A percentile compares a stretch with the other conserved stretches of the same genome.
phyloP scores from a whole-genome alignment of 2,329 filamentous ascomycete species.

The Aspergillus sp. region DNA sequence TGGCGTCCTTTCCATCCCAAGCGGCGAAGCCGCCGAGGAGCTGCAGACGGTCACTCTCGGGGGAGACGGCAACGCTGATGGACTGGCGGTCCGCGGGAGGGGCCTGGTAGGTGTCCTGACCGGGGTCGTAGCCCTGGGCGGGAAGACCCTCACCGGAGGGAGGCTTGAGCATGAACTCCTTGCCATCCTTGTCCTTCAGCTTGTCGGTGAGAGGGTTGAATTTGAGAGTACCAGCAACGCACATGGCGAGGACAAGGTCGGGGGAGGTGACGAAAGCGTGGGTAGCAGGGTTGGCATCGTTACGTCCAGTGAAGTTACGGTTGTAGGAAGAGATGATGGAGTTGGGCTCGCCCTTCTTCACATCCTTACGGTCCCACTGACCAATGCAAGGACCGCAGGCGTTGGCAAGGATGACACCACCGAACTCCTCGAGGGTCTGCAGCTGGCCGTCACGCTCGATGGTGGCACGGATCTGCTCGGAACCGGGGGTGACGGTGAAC shows the following conservation, averaged over 20 bases:
- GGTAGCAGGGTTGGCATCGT: slow-evolving; percentile 92
- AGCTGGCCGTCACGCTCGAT: slow-evolving; percentile 89
- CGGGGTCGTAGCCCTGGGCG: slow-evolving; percentile 78
- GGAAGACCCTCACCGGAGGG: slow-evolving; percentile 83
- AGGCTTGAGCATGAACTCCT: slow-evolving; percentile 83
- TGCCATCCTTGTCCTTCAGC: slow-evolving; percentile 92
- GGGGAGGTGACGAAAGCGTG: slow-evolving; percentile 92
- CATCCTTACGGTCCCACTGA: slow-evolving; percentile 91
- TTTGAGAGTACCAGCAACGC: slow-evolving; percentile 77
- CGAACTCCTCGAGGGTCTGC: slow-evolving; percentile 93
- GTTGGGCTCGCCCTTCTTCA: slow-evolving; percentile 94
- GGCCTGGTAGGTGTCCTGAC: slow-evolving; percentile 92
- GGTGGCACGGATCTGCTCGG: slow-evolving; percentile 93
- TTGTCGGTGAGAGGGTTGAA: slow-evolving; percentile 96
- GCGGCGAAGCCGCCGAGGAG: slow-evolving; percentile 79
- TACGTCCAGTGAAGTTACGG: slow-evolving; percentile 98
- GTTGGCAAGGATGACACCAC: slow-evolving; percentile 91
- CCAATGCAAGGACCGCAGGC: slow-evolving; percentile 91
- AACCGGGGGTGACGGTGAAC: slow-evolving; percentile 95
- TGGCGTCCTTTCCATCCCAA: slow-evolving; percentile 91
- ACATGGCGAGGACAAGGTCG: slow-evolving; percentile 83
- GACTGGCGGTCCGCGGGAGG: slow-evolving; percentile 75
- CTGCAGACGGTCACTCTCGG: slow-evolving; percentile 90
- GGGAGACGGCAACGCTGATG: slow-evolving; percentile 79
- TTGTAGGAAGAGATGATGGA: slow-evolving; percentile 99